Base-by-base conservation (phyloP, 257 asterid species). In the Datura wrightii region DNA sequence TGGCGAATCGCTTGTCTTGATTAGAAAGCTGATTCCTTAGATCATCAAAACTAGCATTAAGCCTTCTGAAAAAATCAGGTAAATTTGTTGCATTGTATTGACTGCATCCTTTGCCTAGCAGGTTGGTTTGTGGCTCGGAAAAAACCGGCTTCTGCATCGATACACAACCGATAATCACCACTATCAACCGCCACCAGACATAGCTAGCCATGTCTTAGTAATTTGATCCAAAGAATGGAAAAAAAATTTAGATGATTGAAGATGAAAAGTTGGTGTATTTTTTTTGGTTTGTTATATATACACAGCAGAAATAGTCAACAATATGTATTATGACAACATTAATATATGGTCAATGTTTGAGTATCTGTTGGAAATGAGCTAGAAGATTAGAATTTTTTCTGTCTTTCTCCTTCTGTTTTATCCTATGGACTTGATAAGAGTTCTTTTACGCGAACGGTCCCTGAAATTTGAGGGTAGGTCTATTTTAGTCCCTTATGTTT, bases 21-120 rank as follows among this genome's bases (percentile, higher is more conserved):
- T 66, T 87, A 39, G 93, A 86, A 2, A 95, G 85, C 87, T 92
- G 96, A 42, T 55, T 79, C 56, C 96, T 90, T 1, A 95, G 86
- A 70, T 87, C 92, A 59, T 91, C 76, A 86, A 93, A 94, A 79
- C 94, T 91, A 80, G 92, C 89, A 90, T 94, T 92, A 10, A 87
- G 94, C 87, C 90, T 89, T 87, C 46, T 63, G 89, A 85, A 90
- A 72, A 95, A 95, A 44, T 87, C 87, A 2, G 85, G 54, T 3
- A 52, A 79, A 59, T 91, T 86, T 13, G 92, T 84, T n/a, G 90
- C 96, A 83, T 90, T 94, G 74, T 90, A 92, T 88, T 91, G 94
- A 82, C 97, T 93, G 83, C 99, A 94, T 2, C 97, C 99, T 24
- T 54, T 86, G 42, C 90, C 93, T 16, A 93, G 79, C 54, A 90